phyloP scores from a whole-genome alignment of 148 eudicot species.

The Rheum nobile region DNA sequence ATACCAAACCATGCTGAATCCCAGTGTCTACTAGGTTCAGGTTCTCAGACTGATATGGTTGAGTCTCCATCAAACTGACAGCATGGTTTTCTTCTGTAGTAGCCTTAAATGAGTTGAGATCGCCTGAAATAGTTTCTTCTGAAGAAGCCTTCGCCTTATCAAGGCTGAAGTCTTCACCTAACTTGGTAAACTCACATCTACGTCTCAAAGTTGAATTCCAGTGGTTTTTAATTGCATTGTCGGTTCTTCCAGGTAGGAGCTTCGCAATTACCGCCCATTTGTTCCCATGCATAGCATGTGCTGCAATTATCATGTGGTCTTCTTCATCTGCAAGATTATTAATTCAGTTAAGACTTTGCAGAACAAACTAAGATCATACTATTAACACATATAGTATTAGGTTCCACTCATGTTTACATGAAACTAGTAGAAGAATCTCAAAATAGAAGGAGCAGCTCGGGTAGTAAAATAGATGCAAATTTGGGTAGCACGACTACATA shows the following conservation, averaged over 20 bases:
- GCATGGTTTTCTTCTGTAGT: conserved; percentile 17
- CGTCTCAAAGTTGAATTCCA: conserved; percentile 82
- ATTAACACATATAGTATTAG: background rate
- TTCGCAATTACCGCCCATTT: conserved; percentile 83
- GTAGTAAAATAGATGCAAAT: background rate
- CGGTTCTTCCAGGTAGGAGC: conserved; percentile 79
- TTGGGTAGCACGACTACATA: background rate
- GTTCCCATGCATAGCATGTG: conserved; percentile 75
- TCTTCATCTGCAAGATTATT: conserved; percentile 52
- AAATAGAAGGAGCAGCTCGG: background rate
- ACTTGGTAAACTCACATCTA: conserved; percentile 21
- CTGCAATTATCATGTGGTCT: conserved; percentile 44
- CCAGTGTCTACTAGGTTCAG: background rate
- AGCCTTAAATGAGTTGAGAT: conserved; percentile 25
- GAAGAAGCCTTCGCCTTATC: conserved; percentile 46
- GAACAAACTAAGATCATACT: background rate
- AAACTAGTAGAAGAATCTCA: background rate
- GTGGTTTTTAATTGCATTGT: conserved; percentile 80
- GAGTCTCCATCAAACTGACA: conserved; percentile 14
- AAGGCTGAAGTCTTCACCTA: conserved; percentile 23
- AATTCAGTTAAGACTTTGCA: background rate
- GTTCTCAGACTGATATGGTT: conserved; percentile 16
- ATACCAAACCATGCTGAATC: background rate
- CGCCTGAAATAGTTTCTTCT: conserved; percentile 58
- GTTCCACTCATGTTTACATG: background rate